phyloP scores from a whole-genome alignment of 2,329 filamentous ascomycete species.

The Trichocomaceae sp. region DNA sequence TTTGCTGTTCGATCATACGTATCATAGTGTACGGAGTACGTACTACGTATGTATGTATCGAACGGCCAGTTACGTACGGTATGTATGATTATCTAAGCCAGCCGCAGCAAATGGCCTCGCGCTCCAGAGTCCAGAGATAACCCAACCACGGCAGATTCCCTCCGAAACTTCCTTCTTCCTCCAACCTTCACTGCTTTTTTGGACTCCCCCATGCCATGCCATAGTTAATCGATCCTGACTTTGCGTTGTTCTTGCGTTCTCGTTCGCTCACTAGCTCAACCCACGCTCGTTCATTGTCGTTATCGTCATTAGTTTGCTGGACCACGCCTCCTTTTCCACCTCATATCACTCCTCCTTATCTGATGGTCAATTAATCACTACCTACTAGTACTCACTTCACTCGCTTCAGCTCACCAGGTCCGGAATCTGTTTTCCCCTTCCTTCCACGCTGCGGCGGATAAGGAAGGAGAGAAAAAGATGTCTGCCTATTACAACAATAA shows the following conservation, averaged over 20 bases:
- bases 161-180: background rate
- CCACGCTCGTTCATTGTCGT: constrained; percentile 6
- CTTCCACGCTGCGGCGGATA: background rate
- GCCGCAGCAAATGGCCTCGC: background rate
- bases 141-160: background rate
- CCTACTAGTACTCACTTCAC: background rate
- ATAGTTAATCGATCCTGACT: background rate
- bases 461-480: background rate
- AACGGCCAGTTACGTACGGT: background rate
- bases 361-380: background rate
- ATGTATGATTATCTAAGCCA: background rate
- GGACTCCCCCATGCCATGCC: background rate
- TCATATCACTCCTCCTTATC: background rate
- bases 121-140: background rate
- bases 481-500: constrained; percentile 8
- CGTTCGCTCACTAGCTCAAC: background rate
- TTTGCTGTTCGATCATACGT: background rate
- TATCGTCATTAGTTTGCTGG: background rate
- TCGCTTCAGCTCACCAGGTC: no score
- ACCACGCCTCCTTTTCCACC: background rate
- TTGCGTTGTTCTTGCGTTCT: background rate
- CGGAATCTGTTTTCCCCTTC: background rate
- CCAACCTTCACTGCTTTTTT: no score
- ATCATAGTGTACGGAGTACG: no score
- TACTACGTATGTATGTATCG: background rate